A percentile compares a stretch with the other conserved stretches of the same genome.
Conservation (phyloP, 108 stramenopile genomes). For the Skeletonema potamos region DNA sequence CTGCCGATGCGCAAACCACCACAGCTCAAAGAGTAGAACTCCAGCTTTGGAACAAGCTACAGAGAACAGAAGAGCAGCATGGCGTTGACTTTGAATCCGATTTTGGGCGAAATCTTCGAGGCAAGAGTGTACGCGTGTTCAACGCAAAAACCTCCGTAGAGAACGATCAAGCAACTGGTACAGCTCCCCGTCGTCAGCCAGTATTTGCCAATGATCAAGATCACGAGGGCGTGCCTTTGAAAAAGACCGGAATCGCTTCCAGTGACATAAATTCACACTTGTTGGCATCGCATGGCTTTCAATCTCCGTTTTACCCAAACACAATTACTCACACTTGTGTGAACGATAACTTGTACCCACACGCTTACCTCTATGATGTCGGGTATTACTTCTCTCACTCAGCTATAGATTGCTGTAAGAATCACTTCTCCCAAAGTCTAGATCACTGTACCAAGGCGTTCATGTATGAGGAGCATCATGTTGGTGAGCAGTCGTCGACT, state of each 20-base stretch:
- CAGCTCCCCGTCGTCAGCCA: background rate
- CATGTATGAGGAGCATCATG: background rate
- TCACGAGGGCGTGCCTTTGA: background rate
- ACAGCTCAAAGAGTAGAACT: background rate
- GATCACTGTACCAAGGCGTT: background rate
- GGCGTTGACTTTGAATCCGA: background rate
- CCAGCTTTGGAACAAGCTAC: background rate
- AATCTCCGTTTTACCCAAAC: constrained; percentile 33
- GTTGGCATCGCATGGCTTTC: background rate
- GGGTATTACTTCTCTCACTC: constrained; percentile 29
- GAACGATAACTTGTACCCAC: constrained; percentile 28
- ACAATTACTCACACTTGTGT: constrained; percentile 18
- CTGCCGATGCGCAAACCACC: background rate
- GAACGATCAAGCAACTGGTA: background rate
- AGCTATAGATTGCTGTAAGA: constrained; percentile 26
- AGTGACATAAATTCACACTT: background rate
- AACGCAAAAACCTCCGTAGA: background rate
- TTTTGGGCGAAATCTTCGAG: background rate
- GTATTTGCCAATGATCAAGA: background rate
- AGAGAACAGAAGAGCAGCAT: background rate
- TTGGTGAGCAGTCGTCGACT: background rate
- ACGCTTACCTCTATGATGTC: constrained; percentile 38
- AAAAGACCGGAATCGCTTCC: background rate
- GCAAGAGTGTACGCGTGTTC: background rate
- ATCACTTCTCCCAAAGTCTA: constrained; percentile 21